These are phyloP conservation scores for Alternaria infectoria DNA, from an alignment of 2,329 filamentous ascomycete species.

Conservation along the genomic window DNA sequence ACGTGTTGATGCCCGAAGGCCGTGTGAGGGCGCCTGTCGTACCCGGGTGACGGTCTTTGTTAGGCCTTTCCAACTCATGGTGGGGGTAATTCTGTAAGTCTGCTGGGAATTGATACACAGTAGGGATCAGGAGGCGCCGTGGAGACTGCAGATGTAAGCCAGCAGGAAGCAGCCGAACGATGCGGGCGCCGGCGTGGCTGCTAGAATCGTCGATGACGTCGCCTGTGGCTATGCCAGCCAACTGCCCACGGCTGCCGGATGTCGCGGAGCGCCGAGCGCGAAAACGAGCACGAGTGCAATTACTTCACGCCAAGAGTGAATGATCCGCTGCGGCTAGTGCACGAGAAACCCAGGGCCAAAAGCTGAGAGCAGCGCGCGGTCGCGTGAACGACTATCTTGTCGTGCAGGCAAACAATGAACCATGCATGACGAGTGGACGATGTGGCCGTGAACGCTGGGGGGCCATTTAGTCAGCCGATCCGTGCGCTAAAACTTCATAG, in stretches of 20 bases:
- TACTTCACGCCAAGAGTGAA: not conserved
- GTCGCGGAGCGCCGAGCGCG: constrained; percentile 8
- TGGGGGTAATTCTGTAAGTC: constrained; percentile 1
- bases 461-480: not conserved
- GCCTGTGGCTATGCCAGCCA: constrained; percentile 12
- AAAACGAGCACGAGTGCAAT: not conserved
- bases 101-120: constrained; percentile 12
- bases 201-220: constrained; percentile 12
- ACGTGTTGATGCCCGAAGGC: constrained; percentile 14
- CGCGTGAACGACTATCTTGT: not conserved
- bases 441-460: not conserved
- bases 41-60: constrained; percentile 88
- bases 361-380: not conserved
- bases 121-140: constrained; percentile 7
- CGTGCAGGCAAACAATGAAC: constrained; percentile 8
- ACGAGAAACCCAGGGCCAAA: not conserved
- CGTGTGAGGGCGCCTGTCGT: constrained; percentile 46
- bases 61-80: constrained; percentile 97
- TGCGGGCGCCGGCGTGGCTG: constrained; percentile 36
- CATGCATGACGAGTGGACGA: not conserved
- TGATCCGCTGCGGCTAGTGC: not conserved
- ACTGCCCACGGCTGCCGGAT: constrained; percentile 8
- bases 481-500: not conserved
- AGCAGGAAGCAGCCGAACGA: constrained; percentile 19
- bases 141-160: not conserved